Percentiles rank a stretch among this genome's conserved stretches.
These are phyloP conservation scores for Rhodotorula taiwanensis DNA, from an alignment of 768 basidiomycete genomes.

Conservation along the genomic window DNA sequence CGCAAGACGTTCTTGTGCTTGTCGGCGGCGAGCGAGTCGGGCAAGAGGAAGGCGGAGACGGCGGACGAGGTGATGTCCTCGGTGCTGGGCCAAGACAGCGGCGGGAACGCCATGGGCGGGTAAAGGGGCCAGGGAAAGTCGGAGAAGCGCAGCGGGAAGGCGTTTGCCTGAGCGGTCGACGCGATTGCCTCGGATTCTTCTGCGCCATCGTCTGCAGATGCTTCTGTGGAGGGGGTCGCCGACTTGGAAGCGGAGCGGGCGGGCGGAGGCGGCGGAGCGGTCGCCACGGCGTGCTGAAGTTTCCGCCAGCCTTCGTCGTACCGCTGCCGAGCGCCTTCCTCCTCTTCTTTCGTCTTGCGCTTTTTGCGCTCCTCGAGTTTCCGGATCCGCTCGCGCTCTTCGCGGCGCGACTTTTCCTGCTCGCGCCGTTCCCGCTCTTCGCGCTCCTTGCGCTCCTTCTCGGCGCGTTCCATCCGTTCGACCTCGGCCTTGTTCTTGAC, in stretches of 20 bases:
- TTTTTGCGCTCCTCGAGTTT: conserved; percentile 11
- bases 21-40: conserved; percentile 7
- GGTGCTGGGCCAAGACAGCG: conserved; percentile 27
- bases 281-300: conserved; percentile 3
- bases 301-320: conserved; percentile 29
- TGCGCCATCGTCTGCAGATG: not conserved
- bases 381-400: conserved; percentile 17
- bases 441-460: conserved; percentile 1
- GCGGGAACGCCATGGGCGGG: conserved; percentile 28
- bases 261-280: not conserved
- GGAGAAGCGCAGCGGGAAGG: conserved; percentile 23
- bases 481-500: conserved; percentile 35
- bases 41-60: conserved; percentile 26
- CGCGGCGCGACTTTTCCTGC: not conserved
- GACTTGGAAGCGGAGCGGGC: not conserved
- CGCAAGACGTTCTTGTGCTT: conserved; percentile 29
- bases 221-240: not conserved
- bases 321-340: conserved; percentile 12
- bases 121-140: conserved; percentile 40
- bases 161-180: too few relatives aligned
- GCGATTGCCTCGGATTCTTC: not conserved
- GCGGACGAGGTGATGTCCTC: conserved; percentile 12
- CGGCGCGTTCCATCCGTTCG: conserved; percentile 16
- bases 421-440: conserved; percentile 21
- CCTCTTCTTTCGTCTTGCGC: conserved; percentile 14